phyloP scores from a whole-genome alignment of 192 early-diverging fungal genomes.

The Endogone sp. region DNA sequence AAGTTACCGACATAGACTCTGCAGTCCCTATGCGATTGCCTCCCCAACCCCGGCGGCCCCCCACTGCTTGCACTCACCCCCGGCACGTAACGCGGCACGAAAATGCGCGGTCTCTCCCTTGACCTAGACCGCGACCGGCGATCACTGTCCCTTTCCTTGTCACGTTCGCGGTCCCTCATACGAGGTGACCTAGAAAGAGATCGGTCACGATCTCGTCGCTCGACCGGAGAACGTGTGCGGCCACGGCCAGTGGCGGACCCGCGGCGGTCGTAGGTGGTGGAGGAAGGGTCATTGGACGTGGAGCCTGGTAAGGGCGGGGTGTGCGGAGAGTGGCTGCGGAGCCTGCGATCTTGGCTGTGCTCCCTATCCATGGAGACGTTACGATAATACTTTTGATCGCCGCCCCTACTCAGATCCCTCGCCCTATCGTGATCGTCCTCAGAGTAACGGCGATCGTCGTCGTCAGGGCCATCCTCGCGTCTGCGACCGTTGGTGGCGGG shows the following conservation, averaged over 20 bases:
- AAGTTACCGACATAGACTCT: conserved; percentile 84
- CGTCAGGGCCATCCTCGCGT: not conserved
- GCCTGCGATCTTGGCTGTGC: not conserved
- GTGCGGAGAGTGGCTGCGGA: not conserved
- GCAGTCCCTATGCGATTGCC: conserved; percentile 39
- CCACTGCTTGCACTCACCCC: not conserved
- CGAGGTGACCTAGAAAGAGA: not conserved
- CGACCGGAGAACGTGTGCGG: not conserved
- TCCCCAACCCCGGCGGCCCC: not conserved
- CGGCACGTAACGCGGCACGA: not conserved
- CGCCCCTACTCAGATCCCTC: not conserved
- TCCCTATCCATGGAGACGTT: not conserved
- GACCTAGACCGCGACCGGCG: not conserved
- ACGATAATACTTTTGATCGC: not conserved
- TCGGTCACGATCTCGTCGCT: not conserved
- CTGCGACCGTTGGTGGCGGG: not conserved
- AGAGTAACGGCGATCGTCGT: not conserved
- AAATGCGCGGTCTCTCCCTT: not conserved
- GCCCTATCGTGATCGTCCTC: not conserved
- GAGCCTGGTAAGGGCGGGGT: not conserved
- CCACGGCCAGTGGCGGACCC: not conserved
- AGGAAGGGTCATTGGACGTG: not conserved
- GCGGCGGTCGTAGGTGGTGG: not conserved
- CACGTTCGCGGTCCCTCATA: not conserved
- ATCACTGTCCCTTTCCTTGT: not conserved